Base-by-base conservation (phyloP, 768 basidiomycete species). In the Tylopilus felleus region DNA sequence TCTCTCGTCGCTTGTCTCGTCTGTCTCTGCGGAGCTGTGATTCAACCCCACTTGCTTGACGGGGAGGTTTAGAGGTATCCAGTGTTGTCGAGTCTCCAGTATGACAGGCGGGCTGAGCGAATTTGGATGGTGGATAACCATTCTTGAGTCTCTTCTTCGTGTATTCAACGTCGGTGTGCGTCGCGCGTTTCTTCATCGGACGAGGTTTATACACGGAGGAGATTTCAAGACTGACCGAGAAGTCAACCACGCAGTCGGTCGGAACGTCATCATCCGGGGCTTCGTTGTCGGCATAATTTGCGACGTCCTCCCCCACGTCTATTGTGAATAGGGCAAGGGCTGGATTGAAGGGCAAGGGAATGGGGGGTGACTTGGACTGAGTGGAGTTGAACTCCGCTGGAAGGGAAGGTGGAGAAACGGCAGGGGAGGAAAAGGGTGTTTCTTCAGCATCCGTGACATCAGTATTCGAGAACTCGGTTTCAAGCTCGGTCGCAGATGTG, bases 171-270 rank as follows among this genome's bases (percentile, higher is more conserved):
- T 59, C n/a, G 63, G 70, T 47, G 71, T 76, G 60, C 41, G 67
- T 43, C 8, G 43, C 49, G 17, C 72, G 72, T 25, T 71, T 79
- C 75, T 80, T 83, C 59, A 79, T 71, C 2, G 86, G 86, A 1
- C 84, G 80, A 1, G 88, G 88, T 60, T 90, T 89, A 73, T 81
- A 88, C 10, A 90, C 88, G 3, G 82, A 77, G 3, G 80, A 72
- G 45, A 90, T 88, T 62, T 86, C 85, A 52, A 91, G 77, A 64
- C 82, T 81, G 49, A 84, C 69, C 17, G 75, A 65, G 53, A 77
- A 71, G 5, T 65, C 59, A 22, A 56, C 40, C 16, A 28, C 29
- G 22, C 47, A 23, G 33, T 58, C 51, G 9, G 25, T 16, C 14
- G n/a, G 5, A 10, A n/a, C 25, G 21, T 42, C 41, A 8, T 57